Base-by-base conservation (phyloP, 2,329 filamentous ascomycete genomes). In the Huntiella savannae region DNA sequence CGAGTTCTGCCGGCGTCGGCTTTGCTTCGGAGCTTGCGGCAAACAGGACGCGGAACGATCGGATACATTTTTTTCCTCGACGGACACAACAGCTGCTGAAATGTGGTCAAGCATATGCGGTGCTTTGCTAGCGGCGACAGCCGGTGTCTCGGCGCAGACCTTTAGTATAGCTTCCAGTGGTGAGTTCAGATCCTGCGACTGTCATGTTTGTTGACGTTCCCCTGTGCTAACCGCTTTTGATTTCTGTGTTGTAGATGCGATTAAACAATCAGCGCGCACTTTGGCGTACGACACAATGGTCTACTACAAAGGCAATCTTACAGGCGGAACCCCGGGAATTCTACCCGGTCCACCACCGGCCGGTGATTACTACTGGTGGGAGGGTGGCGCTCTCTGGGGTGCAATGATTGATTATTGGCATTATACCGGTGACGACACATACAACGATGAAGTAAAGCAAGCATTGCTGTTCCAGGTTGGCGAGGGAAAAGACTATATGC, bases 291-390 rank as follows among this genome's bases (percentile, higher is more conserved):
- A 73, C 46, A 58, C 71, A 12, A 65, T 72, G 58, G 54, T 61
- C 11, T 67, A 66, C 53, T 73, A 73, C 57, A 59, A 65, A 34
- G 69, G 69, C 48, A 69, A 72, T 52, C 54, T 63, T 49, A 60
- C 67, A 1, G 70, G 71, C 46, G 60, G 64, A 55, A 69, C 67
- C 12, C 71, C 71, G 5, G 72, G 72, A 33, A 74, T 73, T 53
- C 58, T 75, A 8, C 71, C 71, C 1, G 71, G 71, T 0, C 72
- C 72, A 46, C 71, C 71, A 8, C 63, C 34, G 59, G 56, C 44
- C 51, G 71, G 71, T 52, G 65, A 70, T 51, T 79, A 79, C 58
- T 82, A 82, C 65, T 84, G 79, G 79, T 84, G 79, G 79, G 75
- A 83, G 57, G 75, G 74, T 4, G 73, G 75, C 45, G 73, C 75